Percentiles rank a stretch among this genome's conserved stretches.
Evolutionary conservation across 345 rosid genomes (phyloP).

Genomic region (Hypericum androsaemum): DNA sequence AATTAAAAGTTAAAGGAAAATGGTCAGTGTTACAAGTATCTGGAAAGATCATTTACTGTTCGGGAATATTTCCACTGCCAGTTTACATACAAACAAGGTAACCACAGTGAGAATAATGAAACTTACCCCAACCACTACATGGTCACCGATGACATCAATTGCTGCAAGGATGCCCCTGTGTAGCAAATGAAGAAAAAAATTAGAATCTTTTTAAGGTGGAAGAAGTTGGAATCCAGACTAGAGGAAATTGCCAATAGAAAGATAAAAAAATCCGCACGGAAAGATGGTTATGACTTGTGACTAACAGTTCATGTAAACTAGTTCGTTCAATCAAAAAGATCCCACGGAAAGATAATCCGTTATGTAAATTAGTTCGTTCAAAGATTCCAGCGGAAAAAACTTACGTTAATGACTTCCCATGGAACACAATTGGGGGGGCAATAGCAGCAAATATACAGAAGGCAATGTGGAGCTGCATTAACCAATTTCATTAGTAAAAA

Average conservation of each 20-base stretch:
- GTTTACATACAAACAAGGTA: not conserved
- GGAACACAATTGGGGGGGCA: slow-evolving; percentile 93
- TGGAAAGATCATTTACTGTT: too few relatives aligned
- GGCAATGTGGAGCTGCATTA: slow-evolving; percentile 71
- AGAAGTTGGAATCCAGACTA: not conserved
- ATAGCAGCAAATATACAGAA: slow-evolving; percentile 97
- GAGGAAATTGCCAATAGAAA: not conserved
- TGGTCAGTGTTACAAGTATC: not conserved
- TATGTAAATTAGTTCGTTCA: not conserved
- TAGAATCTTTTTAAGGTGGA: not conserved
- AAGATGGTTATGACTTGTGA: too few relatives aligned
- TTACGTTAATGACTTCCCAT: slow-evolving; percentile 97
- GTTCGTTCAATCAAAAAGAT: too few relatives aligned
- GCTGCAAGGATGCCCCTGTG: slow-evolving; percentile 94
- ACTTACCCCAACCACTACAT: slow-evolving; percentile 79
- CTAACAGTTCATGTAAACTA: too few relatives aligned
- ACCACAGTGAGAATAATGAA: not conserved
- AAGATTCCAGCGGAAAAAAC: slow-evolving; percentile 16
- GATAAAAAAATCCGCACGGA: too few relatives aligned
- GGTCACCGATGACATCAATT: slow-evolving; percentile 64
- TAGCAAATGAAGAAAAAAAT: slow-evolving; percentile 5
- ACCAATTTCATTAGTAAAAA: slow-evolving; percentile 9
- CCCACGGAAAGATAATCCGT: too few relatives aligned
- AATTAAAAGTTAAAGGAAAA: not conserved
- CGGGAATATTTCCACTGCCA: too few relatives aligned